Percentiles rank a stretch among this genome's conserved stretches.
Conservation (phyloP, 768 basidiomycete genomes). For the Multifurca ochricompacta region DNA sequence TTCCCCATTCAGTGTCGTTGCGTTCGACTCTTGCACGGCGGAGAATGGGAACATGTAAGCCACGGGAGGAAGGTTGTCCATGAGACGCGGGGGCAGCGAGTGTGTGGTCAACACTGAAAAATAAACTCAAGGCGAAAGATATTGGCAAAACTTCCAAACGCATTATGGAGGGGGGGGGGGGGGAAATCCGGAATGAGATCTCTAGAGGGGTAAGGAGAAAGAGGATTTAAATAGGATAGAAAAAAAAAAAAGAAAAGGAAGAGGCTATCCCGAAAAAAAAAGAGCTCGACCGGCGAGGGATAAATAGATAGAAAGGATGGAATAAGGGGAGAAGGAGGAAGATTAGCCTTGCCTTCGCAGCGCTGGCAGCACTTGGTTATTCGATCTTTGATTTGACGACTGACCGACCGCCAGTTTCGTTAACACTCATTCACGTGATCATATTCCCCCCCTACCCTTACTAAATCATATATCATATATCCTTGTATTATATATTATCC, state of each 20-base stretch:
- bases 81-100: slow-evolving; percentile 20
- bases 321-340: not conserved
- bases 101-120: slow-evolving; percentile 16
- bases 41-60: slow-evolving; percentile 21
- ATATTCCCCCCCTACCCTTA: too few relatives aligned
- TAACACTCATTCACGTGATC: too few relatives aligned
- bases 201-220: not conserved
- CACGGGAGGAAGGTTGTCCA: not conserved
- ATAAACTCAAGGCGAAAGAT: not conserved
- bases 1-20: slow-evolving; percentile 19
- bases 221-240: not conserved
- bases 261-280: not conserved
- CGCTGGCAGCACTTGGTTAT: not conserved
- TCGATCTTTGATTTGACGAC: not conserved
- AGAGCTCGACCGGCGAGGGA: not conserved
- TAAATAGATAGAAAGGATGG: too few relatives aligned
- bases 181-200: not conserved
- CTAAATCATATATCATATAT: too few relatives aligned
- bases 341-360: not conserved
- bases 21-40: slow-evolving; percentile 14
- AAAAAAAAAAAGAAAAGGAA: not conserved
- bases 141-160: not conserved
- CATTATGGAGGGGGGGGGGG: not conserved
- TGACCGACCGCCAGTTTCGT: not conserved
- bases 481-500: too few relatives aligned